phyloP scores from a whole-genome alignment of 1,139 yeast species.

The Zygotorulaspora mrakii region DNA sequence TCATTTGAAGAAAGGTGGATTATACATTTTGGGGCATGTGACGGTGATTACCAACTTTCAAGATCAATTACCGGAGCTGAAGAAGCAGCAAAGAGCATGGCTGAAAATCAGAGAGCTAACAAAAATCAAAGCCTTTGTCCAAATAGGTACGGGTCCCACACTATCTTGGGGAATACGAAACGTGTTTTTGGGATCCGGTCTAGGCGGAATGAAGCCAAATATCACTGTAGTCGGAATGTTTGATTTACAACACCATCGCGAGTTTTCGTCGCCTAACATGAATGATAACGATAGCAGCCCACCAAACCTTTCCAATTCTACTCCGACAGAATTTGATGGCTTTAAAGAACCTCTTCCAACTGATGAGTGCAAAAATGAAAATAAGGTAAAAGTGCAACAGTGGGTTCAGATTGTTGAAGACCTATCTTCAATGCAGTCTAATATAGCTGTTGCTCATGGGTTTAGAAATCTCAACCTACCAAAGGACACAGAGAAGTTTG shows the following conservation, averaged over 20 bases:
- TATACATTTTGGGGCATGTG: constrained; percentile 89
- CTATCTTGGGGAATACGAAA: constrained; percentile 96
- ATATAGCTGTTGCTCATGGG: constrained; percentile 91
- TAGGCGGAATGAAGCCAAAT: constrained; percentile 97
- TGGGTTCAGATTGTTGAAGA: constrained; percentile 96
- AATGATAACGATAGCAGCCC: constrained; percentile 9
- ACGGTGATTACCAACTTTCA: constrained; percentile 55
- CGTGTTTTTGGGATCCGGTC: constrained; percentile 84
- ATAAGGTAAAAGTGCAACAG: constrained; percentile 64
- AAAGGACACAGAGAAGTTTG: constrained; percentile 26
- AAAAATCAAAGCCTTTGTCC: constrained; percentile 87
- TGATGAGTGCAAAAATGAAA: constrained; percentile 70
- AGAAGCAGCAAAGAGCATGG: constrained; percentile 79
- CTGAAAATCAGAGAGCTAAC: constrained; percentile 69
- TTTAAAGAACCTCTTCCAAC: constrained; percentile 59
- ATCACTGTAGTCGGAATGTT: constrained; percentile 87
- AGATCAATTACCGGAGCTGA: constrained; percentile 60
- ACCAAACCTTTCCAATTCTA: constrained; percentile 6
- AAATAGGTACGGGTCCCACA: constrained; percentile 81
- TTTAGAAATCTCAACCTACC: constrained; percentile 64
- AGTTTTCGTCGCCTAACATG: background rate
- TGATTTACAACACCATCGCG: constrained; percentile 40
- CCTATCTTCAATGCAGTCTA: constrained; percentile 83
- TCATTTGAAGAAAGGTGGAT: constrained; percentile 89
- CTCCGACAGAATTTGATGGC: constrained; percentile 16